Evolutionary conservation across 2,329 filamentous ascomycete species (phyloP), one percentile per base, ranked within the genome.

Genomic region (Hypoxylon sp.): DNA sequence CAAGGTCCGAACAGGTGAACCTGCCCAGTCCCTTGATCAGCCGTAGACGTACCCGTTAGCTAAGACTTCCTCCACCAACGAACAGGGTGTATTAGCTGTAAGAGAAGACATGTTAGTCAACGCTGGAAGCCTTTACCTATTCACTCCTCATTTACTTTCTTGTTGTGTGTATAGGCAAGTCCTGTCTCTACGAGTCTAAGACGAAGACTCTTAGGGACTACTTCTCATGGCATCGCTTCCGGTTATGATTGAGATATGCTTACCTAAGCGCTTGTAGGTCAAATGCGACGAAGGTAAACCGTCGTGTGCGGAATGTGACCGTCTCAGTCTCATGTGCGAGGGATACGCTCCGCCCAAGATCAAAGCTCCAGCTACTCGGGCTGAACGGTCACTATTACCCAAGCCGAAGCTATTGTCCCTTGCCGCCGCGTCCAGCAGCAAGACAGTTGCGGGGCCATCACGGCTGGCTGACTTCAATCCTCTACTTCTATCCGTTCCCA

Each of bases 211-310:
- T 1, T 17, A 15, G 7, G 13, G 20, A 10, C 24, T 41, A 3
- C 13, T 44, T 26, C 49, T 39, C 4, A 28, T n/a, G 13, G 5
- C 17, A 54, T 34, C 24, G 7, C n/a, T 51, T 15, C 10, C 37
- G 22, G 41, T 28, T 11, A 34, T 44, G 32, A 30, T 4, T 11
- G n/a, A 17, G 32, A 15, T 43, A 47, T 22, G 30, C 59, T 66
- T 17, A 68, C 67, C 19, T 13, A 34, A 30, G 15, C 11, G 4
- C 46, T n/a, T 41, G 22, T 51, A 70, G 65, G 68, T 70, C 3
- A 72, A 72, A 69, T 72, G 70, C 47, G 74, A 75, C 53, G 74
- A 76, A 57, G 66, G 64, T 26, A 74, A 74, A 54, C 73, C 73
- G 1, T 64, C 65, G 6, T 76, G 74, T 55, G 55, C 54, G n/a